A percentile compares a stretch with the other conserved stretches of the same genome.
These are phyloP conservation scores for Populus alba DNA, from an alignment of 345 rosid genomes.

Conservation along the genomic window DNA sequence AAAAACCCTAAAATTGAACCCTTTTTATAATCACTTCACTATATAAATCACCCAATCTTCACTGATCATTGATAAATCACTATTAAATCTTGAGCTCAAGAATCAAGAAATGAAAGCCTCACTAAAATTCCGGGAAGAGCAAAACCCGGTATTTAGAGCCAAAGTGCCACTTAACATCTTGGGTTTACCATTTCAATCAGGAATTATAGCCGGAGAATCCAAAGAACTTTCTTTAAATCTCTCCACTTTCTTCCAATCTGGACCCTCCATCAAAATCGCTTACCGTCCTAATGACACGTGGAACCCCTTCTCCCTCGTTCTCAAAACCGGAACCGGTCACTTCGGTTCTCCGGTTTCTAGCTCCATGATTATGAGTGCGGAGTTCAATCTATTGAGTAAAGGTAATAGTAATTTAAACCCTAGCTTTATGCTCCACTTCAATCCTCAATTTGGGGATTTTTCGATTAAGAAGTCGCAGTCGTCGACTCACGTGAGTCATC, in stretches of 20 bases:
- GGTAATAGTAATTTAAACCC: conserved; percentile 47
- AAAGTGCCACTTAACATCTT: conserved; percentile 73
- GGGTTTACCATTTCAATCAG: conserved; percentile 88
- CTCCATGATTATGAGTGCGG: conserved; percentile 90
- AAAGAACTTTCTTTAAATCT: conserved; percentile 78
- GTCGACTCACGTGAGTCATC: conserved; percentile 37
- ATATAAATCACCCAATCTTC: not conserved
- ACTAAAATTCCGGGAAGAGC: conserved; percentile 84
- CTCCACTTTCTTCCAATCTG: conserved; percentile 74
- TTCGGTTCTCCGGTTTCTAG: conserved; percentile 73
- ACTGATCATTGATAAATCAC: not conserved
- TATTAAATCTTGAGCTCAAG: not conserved
- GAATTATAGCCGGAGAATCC: conserved; percentile 83
- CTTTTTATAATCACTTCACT: not conserved
- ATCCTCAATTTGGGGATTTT: conserved; percentile 86
- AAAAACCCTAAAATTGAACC: no score
- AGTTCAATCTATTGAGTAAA: conserved; percentile 60
- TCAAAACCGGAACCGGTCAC: conserved; percentile 82
- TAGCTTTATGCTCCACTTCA: conserved; percentile 86
- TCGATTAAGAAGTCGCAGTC: conserved; percentile 74
- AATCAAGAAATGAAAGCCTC: conserved; percentile 69
- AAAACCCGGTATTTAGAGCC: conserved; percentile 74
- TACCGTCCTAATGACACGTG: conserved; percentile 90
- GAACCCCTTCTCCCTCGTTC: conserved; percentile 79
- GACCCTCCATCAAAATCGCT: conserved; percentile 73